phyloP scores from a whole-genome alignment of 2,329 filamentous ascomycete genomes.

The Exophiala sp. region DNA sequence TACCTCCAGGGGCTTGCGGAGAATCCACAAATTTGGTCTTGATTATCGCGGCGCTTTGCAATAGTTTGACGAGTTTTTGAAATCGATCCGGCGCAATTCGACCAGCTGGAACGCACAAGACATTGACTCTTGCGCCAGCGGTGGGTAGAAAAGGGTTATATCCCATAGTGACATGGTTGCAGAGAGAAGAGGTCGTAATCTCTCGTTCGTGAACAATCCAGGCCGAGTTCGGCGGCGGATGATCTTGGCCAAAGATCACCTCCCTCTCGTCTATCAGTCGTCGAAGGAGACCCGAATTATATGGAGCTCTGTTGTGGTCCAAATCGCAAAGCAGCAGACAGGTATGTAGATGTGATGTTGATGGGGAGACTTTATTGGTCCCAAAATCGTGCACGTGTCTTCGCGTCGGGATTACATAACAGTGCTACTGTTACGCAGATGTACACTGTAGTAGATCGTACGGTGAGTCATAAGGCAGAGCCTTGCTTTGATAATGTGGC shows the following conservation, averaged over 20 bases:
- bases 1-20: constrained; percentile 3
- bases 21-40: constrained; percentile 9
- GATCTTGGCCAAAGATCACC: not conserved
- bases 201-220: not conserved
- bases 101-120: constrained; percentile 78
- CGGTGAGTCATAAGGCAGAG: not conserved
- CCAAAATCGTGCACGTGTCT: no score
- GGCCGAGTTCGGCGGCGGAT: not conserved
- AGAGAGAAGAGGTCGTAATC: not conserved
- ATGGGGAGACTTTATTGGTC: no score
- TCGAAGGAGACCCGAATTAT: not conserved
- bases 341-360: no score
- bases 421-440: not conserved
- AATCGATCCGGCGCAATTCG: constrained; percentile 79
- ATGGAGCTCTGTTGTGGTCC: no score
- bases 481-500: no score
- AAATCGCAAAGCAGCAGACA: no score
- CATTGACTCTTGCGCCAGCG: constrained; percentile 84
- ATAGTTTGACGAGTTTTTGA: constrained; percentile 66
- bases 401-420: not conserved
- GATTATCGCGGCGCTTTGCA: constrained; percentile 56
- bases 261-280: no score
- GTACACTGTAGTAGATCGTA: not conserved
- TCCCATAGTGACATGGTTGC: constrained; percentile 57
- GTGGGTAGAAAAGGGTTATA: constrained; percentile 84